A percentile compares a stretch with the other conserved stretches of the same genome.
phyloP scores from a whole-genome alignment of 192 early-diverging fungal genomes.

The Entomortierella chlamydospora region DNA sequence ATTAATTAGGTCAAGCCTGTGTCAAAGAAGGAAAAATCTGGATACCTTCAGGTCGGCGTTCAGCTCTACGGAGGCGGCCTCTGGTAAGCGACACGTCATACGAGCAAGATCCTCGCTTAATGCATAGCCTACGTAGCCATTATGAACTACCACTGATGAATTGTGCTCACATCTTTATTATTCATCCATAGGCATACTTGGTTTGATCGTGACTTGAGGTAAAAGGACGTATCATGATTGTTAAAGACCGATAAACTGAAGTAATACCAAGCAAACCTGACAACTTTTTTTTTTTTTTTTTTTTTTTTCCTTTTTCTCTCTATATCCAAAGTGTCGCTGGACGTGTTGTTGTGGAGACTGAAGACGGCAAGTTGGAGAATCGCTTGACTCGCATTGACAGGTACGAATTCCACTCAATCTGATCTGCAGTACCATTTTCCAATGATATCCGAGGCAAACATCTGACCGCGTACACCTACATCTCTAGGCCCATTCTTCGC shows the following conservation, averaged over 20 bases:
- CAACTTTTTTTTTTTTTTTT: no score
- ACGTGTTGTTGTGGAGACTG: constrained; percentile 84
- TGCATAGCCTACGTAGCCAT: no score
- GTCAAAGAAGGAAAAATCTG: constrained; percentile 88
- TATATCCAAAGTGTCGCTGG: constrained; percentile 78
- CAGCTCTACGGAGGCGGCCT: constrained; percentile 97
- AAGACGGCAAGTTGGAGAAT: constrained; percentile 76
- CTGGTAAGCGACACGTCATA: constrained; percentile 65
- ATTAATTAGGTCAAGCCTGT: constrained; percentile 86
- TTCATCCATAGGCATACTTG: constrained; percentile 86
- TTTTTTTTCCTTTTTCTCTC: no score
- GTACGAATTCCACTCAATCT: no score
- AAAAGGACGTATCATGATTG: background rate
- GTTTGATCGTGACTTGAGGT: constrained; percentile 98
- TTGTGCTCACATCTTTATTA: background rate
- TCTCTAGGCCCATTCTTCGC: constrained; percentile 83
- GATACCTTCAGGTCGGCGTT: constrained; percentile 92
- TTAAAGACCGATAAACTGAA: no score
- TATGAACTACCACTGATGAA: background rate
- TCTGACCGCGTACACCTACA: no score
- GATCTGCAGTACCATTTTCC: no score
- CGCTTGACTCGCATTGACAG: constrained; percentile 83
- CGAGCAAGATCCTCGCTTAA: no score
- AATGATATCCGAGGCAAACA: no score
- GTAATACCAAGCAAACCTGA: no score